phyloP scores from a whole-genome alignment of 2,329 filamentous ascomycete genomes.

The Nemania sp. region DNA sequence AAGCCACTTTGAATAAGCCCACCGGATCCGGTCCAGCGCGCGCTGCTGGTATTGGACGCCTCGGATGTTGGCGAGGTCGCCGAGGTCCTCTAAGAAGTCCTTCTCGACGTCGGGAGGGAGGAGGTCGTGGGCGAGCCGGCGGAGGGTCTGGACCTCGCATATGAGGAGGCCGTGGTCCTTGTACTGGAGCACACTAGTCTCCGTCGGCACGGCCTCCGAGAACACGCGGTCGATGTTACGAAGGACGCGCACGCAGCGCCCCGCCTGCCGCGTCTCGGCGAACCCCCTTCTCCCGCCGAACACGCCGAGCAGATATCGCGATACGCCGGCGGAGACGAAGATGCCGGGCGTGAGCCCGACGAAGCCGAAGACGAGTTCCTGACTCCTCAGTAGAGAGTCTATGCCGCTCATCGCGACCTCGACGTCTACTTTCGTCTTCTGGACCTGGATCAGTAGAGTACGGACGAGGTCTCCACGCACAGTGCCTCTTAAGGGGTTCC shows the following conservation, averaged over 20 bases:
- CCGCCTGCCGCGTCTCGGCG: conserved; percentile 66
- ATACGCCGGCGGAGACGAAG: conserved; percentile 77
- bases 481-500: conserved; percentile 79
- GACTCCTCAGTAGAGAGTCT: conserved; percentile 90
- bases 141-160: conserved; percentile 85
- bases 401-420: conserved; percentile 96
- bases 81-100: conserved; percentile 87
- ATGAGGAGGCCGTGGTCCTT: conserved; percentile 90
- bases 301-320: conserved; percentile 71
- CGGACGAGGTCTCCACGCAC: conserved; percentile 85
- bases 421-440: conserved; percentile 98
- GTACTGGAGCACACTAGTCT: conserved; percentile 79
- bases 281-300: conserved; percentile 74
- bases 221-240: conserved; percentile 87
- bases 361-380: conserved; percentile 97
- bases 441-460: conserved; percentile 91
- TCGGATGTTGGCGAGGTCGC: conserved; percentile 82
- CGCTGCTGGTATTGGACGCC: conserved; percentile 78
- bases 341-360: conserved; percentile 91
- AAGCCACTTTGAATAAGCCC: conserved; percentile 85
- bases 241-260: conserved; percentile 75
- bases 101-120: conserved; percentile 76
- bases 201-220: conserved; percentile 67
- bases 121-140: conserved; percentile 67
- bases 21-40: conserved; percentile 82